phyloP scores from a whole-genome alignment of 768 basidiomycete species.

The Aureoboletus auriporus region DNA sequence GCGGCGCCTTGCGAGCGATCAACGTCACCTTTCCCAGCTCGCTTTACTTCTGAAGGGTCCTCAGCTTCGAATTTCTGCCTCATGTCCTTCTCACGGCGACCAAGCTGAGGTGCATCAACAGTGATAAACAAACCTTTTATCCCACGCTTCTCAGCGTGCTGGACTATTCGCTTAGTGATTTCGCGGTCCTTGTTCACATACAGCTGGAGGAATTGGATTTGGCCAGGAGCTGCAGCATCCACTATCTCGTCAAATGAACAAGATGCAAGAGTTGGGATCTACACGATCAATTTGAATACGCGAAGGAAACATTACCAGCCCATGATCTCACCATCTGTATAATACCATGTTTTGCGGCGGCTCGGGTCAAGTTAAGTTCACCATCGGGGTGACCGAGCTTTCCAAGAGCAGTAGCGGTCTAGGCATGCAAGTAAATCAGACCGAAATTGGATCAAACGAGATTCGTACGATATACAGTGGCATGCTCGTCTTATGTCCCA shows the following conservation, averaged over 20 bases:
- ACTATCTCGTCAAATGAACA: conserved; percentile 96
- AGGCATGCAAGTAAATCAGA: conserved; percentile 4
- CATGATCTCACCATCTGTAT: conserved; percentile 60
- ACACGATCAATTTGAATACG: not conserved
- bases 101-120: conserved; percentile 95
- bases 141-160: conserved; percentile 87
- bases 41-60: conserved; percentile 36
- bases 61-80: conserved; percentile 91
- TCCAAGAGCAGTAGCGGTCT: conserved; percentile 84
- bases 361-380: conserved; percentile 85
- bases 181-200: conserved; percentile 87
- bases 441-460: not conserved
- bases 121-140: conserved; percentile 95
- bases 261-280: conserved; percentile 95
- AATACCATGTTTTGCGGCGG: conserved; percentile 74
- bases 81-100: conserved; percentile 95
- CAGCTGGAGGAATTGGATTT: conserved; percentile 85
- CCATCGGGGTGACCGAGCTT: conserved; percentile 97
- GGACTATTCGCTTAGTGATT: conserved; percentile 81
- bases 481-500: conserved; percentile 72
- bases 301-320: not conserved
- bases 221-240: conserved; percentile 75
- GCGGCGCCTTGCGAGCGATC: conserved; percentile 91
- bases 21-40: conserved; percentile 48
- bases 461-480: conserved; percentile 72